Percentiles rank a stretch among this genome's conserved stretches.
These are phyloP conservation scores for Exophiala dermatitidis DNA, from an alignment of 2,329 filamentous ascomycete species.

Conservation along the genomic window DNA sequence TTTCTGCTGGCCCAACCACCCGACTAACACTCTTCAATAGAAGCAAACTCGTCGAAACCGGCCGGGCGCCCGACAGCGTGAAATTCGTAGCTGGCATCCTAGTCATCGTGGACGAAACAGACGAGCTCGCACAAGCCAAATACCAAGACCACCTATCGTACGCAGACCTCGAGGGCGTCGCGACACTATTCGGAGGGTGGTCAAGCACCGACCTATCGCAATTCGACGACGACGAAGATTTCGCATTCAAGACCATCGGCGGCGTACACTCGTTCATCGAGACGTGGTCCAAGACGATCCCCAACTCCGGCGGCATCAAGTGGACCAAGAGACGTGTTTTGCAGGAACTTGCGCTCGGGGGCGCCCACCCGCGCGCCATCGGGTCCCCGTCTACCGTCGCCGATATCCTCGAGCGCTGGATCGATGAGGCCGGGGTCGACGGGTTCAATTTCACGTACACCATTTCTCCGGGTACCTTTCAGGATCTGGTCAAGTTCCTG, in stretches of 20 bases:
- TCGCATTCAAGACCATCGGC: conserved; percentile 35
- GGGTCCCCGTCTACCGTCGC: conserved; percentile 59
- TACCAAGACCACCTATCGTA: conserved; percentile 46
- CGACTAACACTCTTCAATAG: too few species aligned
- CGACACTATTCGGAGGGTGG: conserved; percentile 52
- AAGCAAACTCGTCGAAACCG: conserved; percentile 41
- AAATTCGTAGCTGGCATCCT: conserved; percentile 50
- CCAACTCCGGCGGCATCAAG: conserved; percentile 32
- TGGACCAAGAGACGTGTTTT: conserved; percentile 39
- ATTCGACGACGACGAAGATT: conserved; percentile 51
- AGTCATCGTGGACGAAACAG: conserved; percentile 42
- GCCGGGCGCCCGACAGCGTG: conserved; percentile 49
- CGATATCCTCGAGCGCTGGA: conserved; percentile 60
- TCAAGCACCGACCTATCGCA: conserved; percentile 54
- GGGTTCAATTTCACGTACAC: conserved; percentile 56
- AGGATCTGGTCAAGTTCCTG: conserved; percentile 44
- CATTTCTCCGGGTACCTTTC: conserved; percentile 45
- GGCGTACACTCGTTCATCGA: background rate
- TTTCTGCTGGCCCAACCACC: too few species aligned
- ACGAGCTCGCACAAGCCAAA: conserved; percentile 34
- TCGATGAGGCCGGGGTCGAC: conserved; percentile 61
- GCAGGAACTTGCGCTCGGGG: conserved; percentile 42
- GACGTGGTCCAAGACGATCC: conserved; percentile 28
- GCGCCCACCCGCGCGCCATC: conserved; percentile 42
- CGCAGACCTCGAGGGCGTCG: conserved; percentile 46